Conservation (phyloP, 495 filamentous ascomycete species). For the Tuber borchii region DNA sequence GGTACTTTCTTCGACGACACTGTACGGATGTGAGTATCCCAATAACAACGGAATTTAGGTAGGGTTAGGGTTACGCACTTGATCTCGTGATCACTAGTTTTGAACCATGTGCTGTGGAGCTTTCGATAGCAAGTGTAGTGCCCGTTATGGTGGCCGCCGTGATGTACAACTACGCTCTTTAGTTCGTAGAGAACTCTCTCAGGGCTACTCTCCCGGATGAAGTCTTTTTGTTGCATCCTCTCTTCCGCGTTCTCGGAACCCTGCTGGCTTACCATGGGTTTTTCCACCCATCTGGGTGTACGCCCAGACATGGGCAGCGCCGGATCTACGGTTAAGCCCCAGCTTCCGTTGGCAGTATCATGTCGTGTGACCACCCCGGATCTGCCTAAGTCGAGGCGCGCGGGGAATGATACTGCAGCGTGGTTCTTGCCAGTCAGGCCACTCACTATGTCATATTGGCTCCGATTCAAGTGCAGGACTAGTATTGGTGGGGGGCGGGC, state of each 20-base stretch:
- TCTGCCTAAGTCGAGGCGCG: slow-evolving; percentile 60
- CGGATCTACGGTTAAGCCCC: slow-evolving; percentile 17
- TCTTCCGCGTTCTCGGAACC: slow-evolving; percentile 48
- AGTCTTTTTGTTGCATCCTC: slow-evolving; percentile 59
- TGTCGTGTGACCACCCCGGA: slow-evolving; percentile 50
- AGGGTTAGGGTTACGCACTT: slow-evolving; percentile 49
- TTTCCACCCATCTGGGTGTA: slow-evolving; percentile 16
- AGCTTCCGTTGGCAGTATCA: slow-evolving; percentile 47
- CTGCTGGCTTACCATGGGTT: not conserved
- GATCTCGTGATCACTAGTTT: slow-evolving; percentile 57
- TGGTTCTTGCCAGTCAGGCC: slow-evolving; percentile 75
- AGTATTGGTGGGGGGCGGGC: slow-evolving; percentile 72
- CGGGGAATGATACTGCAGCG: slow-evolving; percentile 68
- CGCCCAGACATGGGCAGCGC: slow-evolving; percentile 22
- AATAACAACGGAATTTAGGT: not conserved
- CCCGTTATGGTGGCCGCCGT: slow-evolving; percentile 85
- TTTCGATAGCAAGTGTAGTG: slow-evolving; percentile 90
- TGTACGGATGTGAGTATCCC: slow-evolving; percentile 3
- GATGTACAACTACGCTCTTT: slow-evolving; percentile 79
- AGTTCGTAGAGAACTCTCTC: slow-evolving; percentile 64
- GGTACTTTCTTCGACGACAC: slow-evolving; percentile 50
- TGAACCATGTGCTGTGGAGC: slow-evolving; percentile 47
- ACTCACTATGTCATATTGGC: slow-evolving; percentile 75
- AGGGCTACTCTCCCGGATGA: slow-evolving; percentile 59
- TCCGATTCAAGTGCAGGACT: slow-evolving; percentile 82